Evolutionary conservation across 2,329 filamentous ascomycete species (phyloP), one percentile per base, ranked within the genome.

Genomic region (Colletotrichum sublineola): DNA sequence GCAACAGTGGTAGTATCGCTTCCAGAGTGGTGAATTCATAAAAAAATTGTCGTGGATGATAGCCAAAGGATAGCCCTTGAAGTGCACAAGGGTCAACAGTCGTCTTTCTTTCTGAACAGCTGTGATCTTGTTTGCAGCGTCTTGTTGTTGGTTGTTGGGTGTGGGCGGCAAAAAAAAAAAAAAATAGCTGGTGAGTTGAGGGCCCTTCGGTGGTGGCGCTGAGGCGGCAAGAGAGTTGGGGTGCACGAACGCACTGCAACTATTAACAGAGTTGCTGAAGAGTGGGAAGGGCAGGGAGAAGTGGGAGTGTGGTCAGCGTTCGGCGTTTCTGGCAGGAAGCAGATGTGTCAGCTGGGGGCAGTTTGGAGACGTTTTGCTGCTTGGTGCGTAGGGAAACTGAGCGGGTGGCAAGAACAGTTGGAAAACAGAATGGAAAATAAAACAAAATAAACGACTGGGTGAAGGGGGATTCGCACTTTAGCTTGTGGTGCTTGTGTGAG

Each of bases 21-120:
- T 76, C 74, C 76, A 75, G 76, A 74, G 78, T 82, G 82, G 81
- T 81, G 82, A 76, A 84, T 82, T 84, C 84, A 86, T 86, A 83
- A 84, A 86, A 86, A 86, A 63, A 63, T n/a, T n/a, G 61, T 31
- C 81, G 68, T 63, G 73, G 57, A 56, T 56, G 29, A 58, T 46
- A 33, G 73, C 71, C 73, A 67, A 63, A 61, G 42, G 36, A 52
- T 60, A 63, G 71, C 71, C 44, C 61, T 62, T 55, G 29, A 12
- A 29, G 33, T 73, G 61, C 70, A 70, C 38, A 33, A 53, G 38
- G 63, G 44, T 65, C 42, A 20, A 53, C 48, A 15, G 24, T 60
- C 20, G 40, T 31, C 55, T 52, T 42, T 11, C 38, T 52, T 42
- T 50, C 9, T 15, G n/a, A 42, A 67, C 18, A 42, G 36, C 12